These are phyloP conservation scores for Claviceps cyperi DNA, from an alignment of 2,329 filamentous ascomycete genomes.

Conservation along the genomic window DNA sequence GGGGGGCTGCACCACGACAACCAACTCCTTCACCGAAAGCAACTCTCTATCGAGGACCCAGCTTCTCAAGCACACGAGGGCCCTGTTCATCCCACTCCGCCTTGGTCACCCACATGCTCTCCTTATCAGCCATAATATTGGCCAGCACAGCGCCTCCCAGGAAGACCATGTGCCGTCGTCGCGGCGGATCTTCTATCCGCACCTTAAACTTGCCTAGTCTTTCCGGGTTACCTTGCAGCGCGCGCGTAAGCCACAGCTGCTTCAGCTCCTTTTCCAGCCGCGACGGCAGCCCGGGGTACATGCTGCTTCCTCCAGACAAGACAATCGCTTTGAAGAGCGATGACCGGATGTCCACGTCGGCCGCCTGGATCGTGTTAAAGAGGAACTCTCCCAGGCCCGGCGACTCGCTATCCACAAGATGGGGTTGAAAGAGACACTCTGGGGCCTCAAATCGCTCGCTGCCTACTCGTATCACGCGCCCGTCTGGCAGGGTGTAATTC, in stretches of 20 bases:
- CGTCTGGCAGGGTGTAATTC: slow-evolving; percentile 93
- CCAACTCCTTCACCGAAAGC: background rate
- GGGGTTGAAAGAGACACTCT: slow-evolving; percentile 96
- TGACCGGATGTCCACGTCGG: slow-evolving; percentile 86
- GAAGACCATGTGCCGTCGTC: slow-evolving; percentile 98
- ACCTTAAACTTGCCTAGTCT: slow-evolving; percentile 98
- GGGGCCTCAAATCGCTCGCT: slow-evolving; percentile 96
- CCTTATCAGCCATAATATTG: slow-evolving; percentile 98
- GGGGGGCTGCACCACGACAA: no score
- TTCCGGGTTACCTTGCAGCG: slow-evolving; percentile 83
- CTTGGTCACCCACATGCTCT: slow-evolving; percentile 98
- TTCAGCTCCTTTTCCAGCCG: slow-evolving; percentile 96
- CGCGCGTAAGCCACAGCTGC: slow-evolving; percentile 91
- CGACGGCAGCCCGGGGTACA: slow-evolving; percentile 94
- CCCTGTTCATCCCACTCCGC: slow-evolving; percentile 95
- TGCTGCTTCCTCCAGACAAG: slow-evolving; percentile 89
- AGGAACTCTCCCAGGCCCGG: slow-evolving; percentile 93
- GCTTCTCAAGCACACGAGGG: slow-evolving; percentile 69
- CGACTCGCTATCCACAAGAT: slow-evolving; percentile 94
- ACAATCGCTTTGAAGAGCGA: slow-evolving; percentile 97
- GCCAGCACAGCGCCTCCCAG: slow-evolving; percentile 89
- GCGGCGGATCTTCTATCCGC: slow-evolving; percentile 91
- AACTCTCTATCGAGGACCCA: slow-evolving; percentile 58
- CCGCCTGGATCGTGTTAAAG: slow-evolving; percentile 96
- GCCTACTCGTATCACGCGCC: slow-evolving; percentile 87